Evolutionary conservation across 2,329 filamentous ascomycete species (phyloP).

Genomic region (Aureobasidium sp.): DNA sequence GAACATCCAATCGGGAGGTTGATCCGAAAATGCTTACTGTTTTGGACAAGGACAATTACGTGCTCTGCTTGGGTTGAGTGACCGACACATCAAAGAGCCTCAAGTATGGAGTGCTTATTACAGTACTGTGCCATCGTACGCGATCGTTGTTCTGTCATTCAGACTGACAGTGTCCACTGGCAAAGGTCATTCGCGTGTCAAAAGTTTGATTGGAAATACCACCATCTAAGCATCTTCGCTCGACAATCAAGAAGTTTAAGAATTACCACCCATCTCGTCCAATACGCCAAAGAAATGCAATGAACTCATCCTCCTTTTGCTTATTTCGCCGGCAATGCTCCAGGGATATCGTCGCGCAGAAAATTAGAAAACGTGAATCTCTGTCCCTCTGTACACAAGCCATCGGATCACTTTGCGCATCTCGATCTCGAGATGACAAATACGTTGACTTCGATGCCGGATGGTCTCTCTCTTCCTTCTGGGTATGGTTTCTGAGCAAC

Average conservation of each 20-base stretch:
- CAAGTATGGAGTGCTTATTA: background rate
- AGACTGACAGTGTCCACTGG: background rate
- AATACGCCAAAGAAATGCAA: constrained; percentile 3
- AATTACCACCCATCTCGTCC: background rate
- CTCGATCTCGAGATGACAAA: constrained; percentile 35
- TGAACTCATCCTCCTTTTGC: background rate
- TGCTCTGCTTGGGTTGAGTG: background rate
- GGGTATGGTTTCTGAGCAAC: constrained; percentile 44
- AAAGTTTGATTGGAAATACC: background rate
- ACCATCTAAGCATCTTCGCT: background rate
- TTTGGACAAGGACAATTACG: background rate
- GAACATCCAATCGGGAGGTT: background rate
- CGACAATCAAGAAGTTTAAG: background rate
- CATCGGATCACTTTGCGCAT: constrained; percentile 4
- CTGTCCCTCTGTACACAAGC: background rate
- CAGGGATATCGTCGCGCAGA: constrained; percentile 8
- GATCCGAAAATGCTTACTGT: background rate
- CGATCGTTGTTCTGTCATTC: background rate
- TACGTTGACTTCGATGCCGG: constrained; percentile 39
- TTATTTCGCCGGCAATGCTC: constrained; percentile 1
- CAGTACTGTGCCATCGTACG: too few species aligned
- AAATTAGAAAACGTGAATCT: background rate
- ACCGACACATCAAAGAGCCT: background rate
- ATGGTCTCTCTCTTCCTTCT: constrained; percentile 33
- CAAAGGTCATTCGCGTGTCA: background rate